These are phyloP conservation scores for Trichosanthes cucumerina DNA, from an alignment of 306 rosid genomes.

Conservation along the genomic window DNA sequence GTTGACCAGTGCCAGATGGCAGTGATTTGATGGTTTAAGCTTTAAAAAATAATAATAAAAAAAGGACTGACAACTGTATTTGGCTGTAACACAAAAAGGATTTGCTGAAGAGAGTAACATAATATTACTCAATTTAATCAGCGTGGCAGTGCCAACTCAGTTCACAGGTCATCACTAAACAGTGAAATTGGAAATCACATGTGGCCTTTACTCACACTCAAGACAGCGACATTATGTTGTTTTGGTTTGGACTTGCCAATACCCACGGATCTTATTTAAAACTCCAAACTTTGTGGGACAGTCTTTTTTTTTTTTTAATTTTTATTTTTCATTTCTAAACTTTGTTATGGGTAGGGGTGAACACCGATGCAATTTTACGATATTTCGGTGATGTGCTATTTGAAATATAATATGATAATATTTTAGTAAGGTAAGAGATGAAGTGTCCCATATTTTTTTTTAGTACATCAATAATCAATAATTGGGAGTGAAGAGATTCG, in stretches of 20 bases:
- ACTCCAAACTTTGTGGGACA: not conserved
- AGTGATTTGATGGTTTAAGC: not conserved
- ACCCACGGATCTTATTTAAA: not conserved
- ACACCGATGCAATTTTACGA: too few relatives aligned
- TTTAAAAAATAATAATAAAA: not conserved
- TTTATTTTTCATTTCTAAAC: too few relatives aligned
- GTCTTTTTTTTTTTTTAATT: not conserved
- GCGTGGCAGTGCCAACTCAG: not conserved
- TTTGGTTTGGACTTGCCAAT: too few relatives aligned
- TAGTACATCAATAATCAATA: too few relatives aligned
- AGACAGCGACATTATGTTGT: too few relatives aligned
- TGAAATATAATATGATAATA: not conserved
- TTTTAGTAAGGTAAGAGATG: not conserved
- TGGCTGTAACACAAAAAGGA: constrained; percentile 7
- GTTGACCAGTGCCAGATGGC: not conserved
- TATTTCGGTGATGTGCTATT: not conserved
- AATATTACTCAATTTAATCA: constrained; percentile 5
- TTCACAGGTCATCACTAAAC: not conserved
- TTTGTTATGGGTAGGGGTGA: too few relatives aligned
- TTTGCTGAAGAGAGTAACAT: not conserved
- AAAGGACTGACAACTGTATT: constrained; percentile 3
- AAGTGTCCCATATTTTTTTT: not conserved
- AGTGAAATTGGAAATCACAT: not conserved
- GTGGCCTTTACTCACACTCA: not conserved
- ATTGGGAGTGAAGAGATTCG: too few relatives aligned